A percentile compares a stretch with the other conserved stretches of the same genome.
phyloP scores from a whole-genome alignment of 2,329 filamentous ascomycete genomes.

The Ascochyta clinopodiicola region DNA sequence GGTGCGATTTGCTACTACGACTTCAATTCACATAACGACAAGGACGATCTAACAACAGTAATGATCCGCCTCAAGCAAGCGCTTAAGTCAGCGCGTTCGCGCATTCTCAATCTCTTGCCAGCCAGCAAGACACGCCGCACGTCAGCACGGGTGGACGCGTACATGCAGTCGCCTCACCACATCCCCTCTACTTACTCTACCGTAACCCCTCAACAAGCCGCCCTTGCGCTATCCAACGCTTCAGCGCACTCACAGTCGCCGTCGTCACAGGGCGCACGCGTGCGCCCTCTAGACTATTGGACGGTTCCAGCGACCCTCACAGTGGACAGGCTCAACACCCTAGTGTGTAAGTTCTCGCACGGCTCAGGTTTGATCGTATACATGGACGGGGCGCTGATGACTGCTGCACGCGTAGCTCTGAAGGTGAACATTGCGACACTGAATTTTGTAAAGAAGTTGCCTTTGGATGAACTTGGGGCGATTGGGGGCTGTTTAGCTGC shows the following conservation, averaged over 20 bases:
- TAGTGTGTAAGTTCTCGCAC: not conserved
- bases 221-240: not conserved
- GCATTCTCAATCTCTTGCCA: not conserved
- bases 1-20: no score
- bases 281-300: not conserved
- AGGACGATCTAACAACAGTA: not conserved
- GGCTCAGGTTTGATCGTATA: not conserved
- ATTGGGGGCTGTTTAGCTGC: not conserved
- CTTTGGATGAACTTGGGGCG: not conserved
- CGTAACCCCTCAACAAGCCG: not conserved
- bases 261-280: not conserved
- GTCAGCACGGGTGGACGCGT: not conserved
- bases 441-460: slow-evolving; percentile 1
- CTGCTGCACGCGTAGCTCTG: not conserved
- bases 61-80: not conserved
- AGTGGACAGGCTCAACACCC: not conserved
- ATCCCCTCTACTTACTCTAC: not conserved
- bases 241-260: not conserved
- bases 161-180: not conserved
- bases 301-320: not conserved
- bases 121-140: not conserved
- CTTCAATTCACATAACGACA: no score
- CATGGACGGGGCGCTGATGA: not conserved
- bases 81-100: not conserved
- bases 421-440: slow-evolving; percentile 14